Base-by-base conservation (phyloP, 108 stramenopile species). In the Parietichytrium sp. region DNA sequence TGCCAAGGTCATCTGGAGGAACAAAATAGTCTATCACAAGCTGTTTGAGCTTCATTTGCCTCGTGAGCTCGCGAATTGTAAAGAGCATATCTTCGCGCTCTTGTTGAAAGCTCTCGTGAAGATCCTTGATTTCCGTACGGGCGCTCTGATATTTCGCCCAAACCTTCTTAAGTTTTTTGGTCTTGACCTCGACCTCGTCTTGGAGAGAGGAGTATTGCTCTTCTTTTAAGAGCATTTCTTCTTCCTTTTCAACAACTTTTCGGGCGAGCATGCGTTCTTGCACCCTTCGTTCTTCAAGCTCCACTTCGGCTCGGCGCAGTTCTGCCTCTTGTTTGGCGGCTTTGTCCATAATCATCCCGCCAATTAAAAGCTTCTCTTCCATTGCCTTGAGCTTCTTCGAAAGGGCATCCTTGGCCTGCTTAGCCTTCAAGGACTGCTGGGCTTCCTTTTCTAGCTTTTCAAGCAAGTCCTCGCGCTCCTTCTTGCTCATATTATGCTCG, bases 41-140 rank as follows among this genome's bases (percentile, higher is more conserved):
- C 52, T 93, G 89, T 80, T 94, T 94, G n/a, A 95, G 89, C 86
- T 95, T 95, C 33, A 93, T 48, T 79, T 93, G 91, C n/a, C 86
- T 87, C 4, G 91, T 89, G 79, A 94, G 88, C 36, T 95, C 88
- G 12, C 95, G 91, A 31, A 95, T 92, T 18, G 92, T 87, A 42
- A 92, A 92, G 29, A 95, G 88, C 92, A 93, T 87, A 80, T 93
- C 94, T 30, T 88, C 89, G 78, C 93, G 87, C 84, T 95, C 94
- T 29, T 45, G 82, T 84, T 93, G 90, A 77, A 93, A 92, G 85
- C 95, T 93, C 80, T 90, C 81, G 83, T 91, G 84, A 51, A 88
- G 52, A 36, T 93, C 91, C 52, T 93, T 88, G 12, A 93, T 86
- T 82, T 94, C 94, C 8, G 55, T 77, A 82, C 93, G 85, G 23